Conservation (phyloP, 805 yeast genomes). For the Spathaspora arborariae region DNA sequence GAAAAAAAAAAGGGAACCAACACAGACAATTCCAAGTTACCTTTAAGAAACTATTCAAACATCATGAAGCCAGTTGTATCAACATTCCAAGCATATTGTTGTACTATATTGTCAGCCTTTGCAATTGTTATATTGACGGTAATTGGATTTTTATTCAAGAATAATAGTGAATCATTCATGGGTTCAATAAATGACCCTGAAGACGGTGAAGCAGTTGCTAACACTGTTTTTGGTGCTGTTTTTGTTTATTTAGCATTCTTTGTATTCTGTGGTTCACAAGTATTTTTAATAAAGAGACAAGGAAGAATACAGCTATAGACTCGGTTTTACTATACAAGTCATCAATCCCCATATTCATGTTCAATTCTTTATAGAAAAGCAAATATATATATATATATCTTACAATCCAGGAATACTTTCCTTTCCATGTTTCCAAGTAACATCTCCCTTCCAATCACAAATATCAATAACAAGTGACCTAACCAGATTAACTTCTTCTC, state of each 20-base stretch:
- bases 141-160: conserved; percentile 76
- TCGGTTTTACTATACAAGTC: neutral
- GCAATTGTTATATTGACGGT: conserved; percentile 85
- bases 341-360: neutral
- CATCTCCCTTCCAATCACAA: conserved; percentile 64
- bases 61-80: conserved; percentile 44
- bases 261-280: conserved; percentile 87
- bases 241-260: conserved; percentile 76
- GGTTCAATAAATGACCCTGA: conserved; percentile 90
- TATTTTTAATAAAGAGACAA: conserved; percentile 59
- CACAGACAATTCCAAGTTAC: neutral
- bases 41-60: neutral
- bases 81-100: conserved; percentile 88
- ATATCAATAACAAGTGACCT: conserved; percentile 58
- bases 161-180: conserved; percentile 84
- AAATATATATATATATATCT: neutral
- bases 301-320: conserved; percentile 49
- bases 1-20: neutral
- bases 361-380: neutral
- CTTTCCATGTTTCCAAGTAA: conserved; percentile 43
- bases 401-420: conserved; percentile 48
- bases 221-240: conserved; percentile 87
- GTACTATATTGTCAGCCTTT: conserved; percentile 89
- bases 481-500: conserved; percentile 54
- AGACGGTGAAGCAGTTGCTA: conserved; percentile 91